Evolutionary conservation across 192 early-diverging fungal species (phyloP).

Genomic region (Backusella liffmaniae): DNA sequence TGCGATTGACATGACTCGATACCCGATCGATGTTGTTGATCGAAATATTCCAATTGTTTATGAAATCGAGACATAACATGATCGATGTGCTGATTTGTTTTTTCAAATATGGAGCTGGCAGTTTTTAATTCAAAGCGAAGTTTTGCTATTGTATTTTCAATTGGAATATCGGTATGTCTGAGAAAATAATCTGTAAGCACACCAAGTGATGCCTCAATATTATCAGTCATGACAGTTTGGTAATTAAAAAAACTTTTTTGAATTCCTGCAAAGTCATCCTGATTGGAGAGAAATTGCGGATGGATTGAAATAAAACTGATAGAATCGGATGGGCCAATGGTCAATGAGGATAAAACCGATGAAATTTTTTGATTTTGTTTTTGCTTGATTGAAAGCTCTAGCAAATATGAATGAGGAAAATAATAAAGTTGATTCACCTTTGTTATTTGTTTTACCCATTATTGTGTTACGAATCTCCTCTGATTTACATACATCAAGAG

Average conservation of each 20-base stretch:
- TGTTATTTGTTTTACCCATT: not conserved
- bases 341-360: not conserved
- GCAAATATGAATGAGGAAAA: not conserved
- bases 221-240: conserved; percentile 43
- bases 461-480: conserved; percentile 31
- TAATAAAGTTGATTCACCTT: not conserved
- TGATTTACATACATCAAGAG: conserved; percentile 46
- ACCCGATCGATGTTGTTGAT: conserved; percentile 17
- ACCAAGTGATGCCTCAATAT: conserved; percentile 41
- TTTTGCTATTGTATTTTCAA: conserved; percentile 29
- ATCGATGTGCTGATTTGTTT: conserved; percentile 33
- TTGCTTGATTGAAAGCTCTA: not conserved
- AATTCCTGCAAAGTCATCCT: conserved; percentile 44
- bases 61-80: conserved; percentile 23
- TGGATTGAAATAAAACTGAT: not conserved
- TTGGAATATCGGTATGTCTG: conserved; percentile 9
- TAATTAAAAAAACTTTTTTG: conserved; percentile 44
- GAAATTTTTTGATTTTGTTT: not conserved
- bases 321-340: not conserved
- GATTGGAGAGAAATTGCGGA: not conserved
- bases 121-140: conserved; percentile 43
- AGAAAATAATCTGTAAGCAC: conserved; percentile 46
- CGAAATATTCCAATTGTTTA: conserved; percentile 26
- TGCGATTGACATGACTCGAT: conserved; percentile 16
- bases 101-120: conserved; percentile 47